Conservation (phyloP, 495 filamentous ascomycete species). For the Aspergillus saccharolyticus region DNA sequence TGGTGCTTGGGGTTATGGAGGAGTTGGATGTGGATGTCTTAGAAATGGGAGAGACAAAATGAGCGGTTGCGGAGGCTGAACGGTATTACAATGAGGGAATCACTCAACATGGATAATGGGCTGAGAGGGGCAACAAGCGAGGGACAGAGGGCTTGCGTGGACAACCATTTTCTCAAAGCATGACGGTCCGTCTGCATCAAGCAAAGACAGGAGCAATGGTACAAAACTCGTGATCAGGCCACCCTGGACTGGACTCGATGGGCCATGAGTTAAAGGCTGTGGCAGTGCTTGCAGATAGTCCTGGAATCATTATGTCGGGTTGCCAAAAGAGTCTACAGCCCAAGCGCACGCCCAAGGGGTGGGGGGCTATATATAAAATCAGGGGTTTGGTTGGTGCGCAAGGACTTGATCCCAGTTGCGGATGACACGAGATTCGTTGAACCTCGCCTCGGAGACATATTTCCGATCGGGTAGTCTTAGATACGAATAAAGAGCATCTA, state of each 20-base stretch:
- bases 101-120: background rate
- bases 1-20: conserved; percentile 80
- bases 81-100: too few species aligned
- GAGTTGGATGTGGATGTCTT: conserved; percentile 86
- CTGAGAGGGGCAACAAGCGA: background rate
- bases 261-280: background rate
- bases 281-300: background rate
- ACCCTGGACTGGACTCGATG: background rate
- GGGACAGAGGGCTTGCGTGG: background rate
- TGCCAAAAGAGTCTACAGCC: background rate
- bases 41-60: conserved; percentile 28
- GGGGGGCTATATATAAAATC: too few species aligned
- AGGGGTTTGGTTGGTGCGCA: background rate
- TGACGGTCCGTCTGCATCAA: background rate
- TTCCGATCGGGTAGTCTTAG: background rate
- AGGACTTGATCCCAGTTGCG: background rate
- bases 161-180: background rate
- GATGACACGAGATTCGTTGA: background rate
- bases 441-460: background rate
- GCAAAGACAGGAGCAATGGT: background rate
- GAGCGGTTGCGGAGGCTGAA: too few species aligned
- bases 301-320: background rate
- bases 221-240: background rate
- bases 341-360: background rate
- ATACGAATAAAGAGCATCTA: background rate